Conservation (phyloP, 177 flowering plant species). For the Vitis hybrid region DNA sequence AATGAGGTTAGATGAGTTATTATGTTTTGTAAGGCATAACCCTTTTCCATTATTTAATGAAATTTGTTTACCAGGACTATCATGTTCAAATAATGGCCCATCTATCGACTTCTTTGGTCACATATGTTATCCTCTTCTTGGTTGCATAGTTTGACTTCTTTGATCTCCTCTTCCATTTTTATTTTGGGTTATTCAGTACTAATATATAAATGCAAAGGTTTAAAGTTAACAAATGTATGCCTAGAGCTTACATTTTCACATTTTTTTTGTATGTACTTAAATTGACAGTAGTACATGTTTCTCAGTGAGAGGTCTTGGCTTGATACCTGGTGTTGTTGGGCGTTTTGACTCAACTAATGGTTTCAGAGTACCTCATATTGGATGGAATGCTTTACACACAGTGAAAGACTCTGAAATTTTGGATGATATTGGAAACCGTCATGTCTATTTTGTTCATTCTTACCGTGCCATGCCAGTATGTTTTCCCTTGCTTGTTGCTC, state of each 20-base stretch:
- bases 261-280: neutral
- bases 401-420: slow-evolving; percentile 64
- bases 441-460: slow-evolving; percentile 98
- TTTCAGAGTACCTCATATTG: slow-evolving; percentile 91
- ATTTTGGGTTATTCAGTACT: too few relatives aligned
- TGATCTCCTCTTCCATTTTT: too few relatives aligned
- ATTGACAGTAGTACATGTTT: slow-evolving; percentile 15
- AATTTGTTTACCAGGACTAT: too few relatives aligned
- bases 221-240: too few relatives aligned
- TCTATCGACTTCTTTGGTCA: too few relatives aligned
- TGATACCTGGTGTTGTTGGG: slow-evolving; percentile 94
- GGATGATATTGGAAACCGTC: slow-evolving; percentile 71
- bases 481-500: neutral
- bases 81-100: too few relatives aligned
- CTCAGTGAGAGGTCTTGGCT: slow-evolving; percentile 90
- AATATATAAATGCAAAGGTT: too few relatives aligned
- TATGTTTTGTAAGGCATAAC: too few relatives aligned
- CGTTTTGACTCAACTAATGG: slow-evolving; percentile 89
- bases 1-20: too few relatives aligned
- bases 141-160: too few relatives aligned
- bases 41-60: too few relatives aligned
- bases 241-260: neutral
- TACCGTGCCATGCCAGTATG: slow-evolving; percentile 91
- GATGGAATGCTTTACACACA: slow-evolving; percentile 88
- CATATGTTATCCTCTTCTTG: too few relatives aligned